phyloP scores from a whole-genome alignment of 305 asterid species.

The Ajuga reptans region DNA sequence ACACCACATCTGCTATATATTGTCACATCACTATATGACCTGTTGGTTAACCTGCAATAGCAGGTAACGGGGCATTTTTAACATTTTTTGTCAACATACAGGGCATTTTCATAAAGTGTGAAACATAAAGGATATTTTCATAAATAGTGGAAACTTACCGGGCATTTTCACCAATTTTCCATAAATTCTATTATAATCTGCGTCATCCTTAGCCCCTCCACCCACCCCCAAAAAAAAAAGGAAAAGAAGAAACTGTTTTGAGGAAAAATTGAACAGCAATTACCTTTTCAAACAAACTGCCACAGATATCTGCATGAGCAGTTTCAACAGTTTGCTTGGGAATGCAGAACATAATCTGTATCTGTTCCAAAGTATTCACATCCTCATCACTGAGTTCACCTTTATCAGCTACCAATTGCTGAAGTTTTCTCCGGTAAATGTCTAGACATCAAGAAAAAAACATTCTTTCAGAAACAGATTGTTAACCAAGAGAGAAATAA shows the following conservation, averaged over 20 bases:
- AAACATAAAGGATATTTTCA: too few species aligned
- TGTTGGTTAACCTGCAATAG: too few species aligned
- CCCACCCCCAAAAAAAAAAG: not conserved
- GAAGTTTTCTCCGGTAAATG: slow-evolving; percentile 81
- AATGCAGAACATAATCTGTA: slow-evolving; percentile 83
- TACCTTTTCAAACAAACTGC: slow-evolving; percentile 93
- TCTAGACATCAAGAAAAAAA: slow-evolving; percentile 33
- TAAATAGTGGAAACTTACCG: too few species aligned
- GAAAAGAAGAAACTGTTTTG: not conserved
- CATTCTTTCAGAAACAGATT: not conserved
- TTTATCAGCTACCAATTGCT: slow-evolving; percentile 55
- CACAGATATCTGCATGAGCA: slow-evolving; percentile 88
- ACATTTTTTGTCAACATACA: too few species aligned
- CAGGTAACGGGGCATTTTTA: too few species aligned
- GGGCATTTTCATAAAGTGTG: too few species aligned
- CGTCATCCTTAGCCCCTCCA: not conserved
- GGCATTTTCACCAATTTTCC: too few species aligned
- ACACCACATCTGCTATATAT: too few species aligned
- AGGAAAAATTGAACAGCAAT: not conserved
- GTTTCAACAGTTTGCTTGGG: slow-evolving; percentile 88
- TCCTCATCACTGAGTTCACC: slow-evolving; percentile 88
- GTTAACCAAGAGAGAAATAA: not conserved
- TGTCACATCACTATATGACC: too few species aligned
- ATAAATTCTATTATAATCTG: not conserved
- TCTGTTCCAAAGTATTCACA: slow-evolving; percentile 67